phyloP scores from a whole-genome alignment of 257 asterid genomes.

The Penstemon newberryi region DNA sequence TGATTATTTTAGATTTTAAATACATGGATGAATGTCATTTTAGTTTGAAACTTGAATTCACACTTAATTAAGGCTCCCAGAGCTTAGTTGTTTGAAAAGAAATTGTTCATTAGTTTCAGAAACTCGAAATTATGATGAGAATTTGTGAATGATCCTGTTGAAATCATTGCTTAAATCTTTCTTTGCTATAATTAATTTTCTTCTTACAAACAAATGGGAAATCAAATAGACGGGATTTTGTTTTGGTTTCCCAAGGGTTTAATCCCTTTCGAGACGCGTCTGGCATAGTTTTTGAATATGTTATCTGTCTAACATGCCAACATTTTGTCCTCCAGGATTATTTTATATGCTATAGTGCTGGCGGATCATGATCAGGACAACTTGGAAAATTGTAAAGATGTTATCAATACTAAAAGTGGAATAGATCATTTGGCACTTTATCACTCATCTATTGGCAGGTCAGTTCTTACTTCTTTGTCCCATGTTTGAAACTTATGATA shows the following conservation, averaged over 20 bases:
- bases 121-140: conserved; percentile 5
- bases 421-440: conserved; percentile 64
- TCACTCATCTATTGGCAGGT: conserved; percentile 92
- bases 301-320: conserved; percentile 20
- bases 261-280: too few species aligned
- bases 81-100: too few species aligned
- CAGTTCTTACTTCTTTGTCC: conserved; percentile 27
- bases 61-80: neutral
- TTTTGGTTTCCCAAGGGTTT: neutral
- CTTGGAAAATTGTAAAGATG: conserved; percentile 47
- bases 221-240: neutral
- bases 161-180: neutral
- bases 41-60: neutral
- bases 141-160: neutral
- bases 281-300: neutral
- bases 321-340: conserved; percentile 51
- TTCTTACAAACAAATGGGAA: neutral
- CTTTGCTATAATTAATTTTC: neutral
- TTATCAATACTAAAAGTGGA: conserved; percentile 69
- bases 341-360: conserved; percentile 74
- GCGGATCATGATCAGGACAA: conserved; percentile 77
- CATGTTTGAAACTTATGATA: conserved; percentile 3
- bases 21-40: neutral
- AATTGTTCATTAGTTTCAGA: conserved; percentile 8
- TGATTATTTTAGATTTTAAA: neutral